Conservation (phyloP, 1,139 yeast genomes). For the Pneumocystis carinii region DNA sequence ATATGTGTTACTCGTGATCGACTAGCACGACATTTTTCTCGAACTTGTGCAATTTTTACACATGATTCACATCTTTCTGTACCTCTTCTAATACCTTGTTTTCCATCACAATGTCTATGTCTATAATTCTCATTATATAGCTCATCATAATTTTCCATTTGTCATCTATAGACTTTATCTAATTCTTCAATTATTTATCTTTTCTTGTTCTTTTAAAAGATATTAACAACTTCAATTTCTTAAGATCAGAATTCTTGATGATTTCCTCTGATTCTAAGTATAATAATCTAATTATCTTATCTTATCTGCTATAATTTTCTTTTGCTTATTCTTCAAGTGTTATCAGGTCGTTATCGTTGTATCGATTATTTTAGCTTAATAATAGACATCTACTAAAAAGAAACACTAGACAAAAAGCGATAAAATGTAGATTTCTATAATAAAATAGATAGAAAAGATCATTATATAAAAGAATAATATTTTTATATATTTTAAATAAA, state of each 20-base stretch:
- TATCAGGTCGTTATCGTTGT: not conserved
- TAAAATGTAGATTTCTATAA: too few species aligned
- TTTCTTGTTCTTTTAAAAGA: not conserved
- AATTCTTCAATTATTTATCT: not conserved
- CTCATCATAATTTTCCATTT: not conserved
- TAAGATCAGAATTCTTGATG: not conserved
- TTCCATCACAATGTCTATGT: not conserved
- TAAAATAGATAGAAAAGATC: too few species aligned
- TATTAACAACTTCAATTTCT: not conserved
- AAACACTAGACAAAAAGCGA: too few species aligned
- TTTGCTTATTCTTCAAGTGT: not conserved
- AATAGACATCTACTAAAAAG: too few species aligned
- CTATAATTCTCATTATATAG: not conserved
- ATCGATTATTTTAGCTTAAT: not conserved
- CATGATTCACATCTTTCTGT: not conserved
- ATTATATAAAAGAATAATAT: too few species aligned
- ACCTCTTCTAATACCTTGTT: not conserved
- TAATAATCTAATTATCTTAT: not conserved
- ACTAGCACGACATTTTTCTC: not conserved
- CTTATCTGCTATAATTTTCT: not conserved
- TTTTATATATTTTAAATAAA: too few species aligned
- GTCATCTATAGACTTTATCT: not conserved
- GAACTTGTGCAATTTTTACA: not conserved
- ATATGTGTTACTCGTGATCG: not conserved
- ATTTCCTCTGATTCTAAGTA: not conserved